Percentiles rank a stretch among this genome's conserved stretches.
Evolutionary conservation across 345 rosid genomes (phyloP).

Genomic region (Salix koriyanagi): DNA sequence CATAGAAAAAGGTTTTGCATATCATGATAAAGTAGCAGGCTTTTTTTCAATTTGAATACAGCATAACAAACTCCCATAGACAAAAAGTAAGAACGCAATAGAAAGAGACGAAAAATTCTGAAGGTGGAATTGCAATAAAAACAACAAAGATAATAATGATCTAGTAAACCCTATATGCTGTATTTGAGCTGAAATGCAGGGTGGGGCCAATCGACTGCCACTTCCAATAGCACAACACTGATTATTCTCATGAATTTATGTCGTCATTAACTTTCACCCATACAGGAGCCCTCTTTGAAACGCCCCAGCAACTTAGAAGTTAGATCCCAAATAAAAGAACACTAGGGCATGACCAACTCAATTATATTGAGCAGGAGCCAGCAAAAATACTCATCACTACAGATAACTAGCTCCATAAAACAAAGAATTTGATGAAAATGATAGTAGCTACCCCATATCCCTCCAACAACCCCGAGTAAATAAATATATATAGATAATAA

Average conservation of each 20-base stretch:
- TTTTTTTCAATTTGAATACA: background rate
- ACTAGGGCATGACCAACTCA: background rate
- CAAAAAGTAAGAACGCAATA: background rate
- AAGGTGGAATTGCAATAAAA: background rate
- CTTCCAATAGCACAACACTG: background rate
- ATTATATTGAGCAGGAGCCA: slow-evolving; percentile 1
- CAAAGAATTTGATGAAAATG: background rate
- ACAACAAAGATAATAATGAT: background rate
- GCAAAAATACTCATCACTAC: background rate
- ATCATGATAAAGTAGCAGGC: background rate
- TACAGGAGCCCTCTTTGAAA: slow-evolving; percentile 5
- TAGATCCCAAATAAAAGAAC: slow-evolving; percentile 10
- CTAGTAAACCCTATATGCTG: background rate
- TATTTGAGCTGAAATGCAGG: background rate
- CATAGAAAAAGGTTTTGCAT: background rate
- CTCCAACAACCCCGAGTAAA: background rate
- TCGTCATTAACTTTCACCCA: background rate
- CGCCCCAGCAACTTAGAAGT: background rate
- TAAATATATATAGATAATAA: background rate
- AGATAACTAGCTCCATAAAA: background rate
- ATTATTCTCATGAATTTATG: background rate
- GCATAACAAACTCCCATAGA: background rate
- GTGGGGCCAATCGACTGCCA: background rate
- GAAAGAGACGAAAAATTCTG: background rate
- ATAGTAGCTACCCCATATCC: background rate